Conservation (phyloP, 352 stramenopile genomes). For the Halophytophthora batemanensis region DNA sequence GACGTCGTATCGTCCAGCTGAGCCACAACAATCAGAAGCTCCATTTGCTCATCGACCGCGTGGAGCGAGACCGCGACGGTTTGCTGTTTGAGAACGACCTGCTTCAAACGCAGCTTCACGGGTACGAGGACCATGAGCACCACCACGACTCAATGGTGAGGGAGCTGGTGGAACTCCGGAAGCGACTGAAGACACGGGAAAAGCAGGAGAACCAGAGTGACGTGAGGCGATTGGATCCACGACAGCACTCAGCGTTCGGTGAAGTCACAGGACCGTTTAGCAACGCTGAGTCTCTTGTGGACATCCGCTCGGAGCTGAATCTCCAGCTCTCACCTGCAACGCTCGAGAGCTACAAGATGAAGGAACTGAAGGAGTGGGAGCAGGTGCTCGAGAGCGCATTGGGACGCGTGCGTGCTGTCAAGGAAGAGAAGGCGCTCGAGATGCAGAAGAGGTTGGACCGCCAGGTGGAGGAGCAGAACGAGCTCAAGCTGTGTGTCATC, state of each 20-base stretch:
- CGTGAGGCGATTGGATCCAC: neutral
- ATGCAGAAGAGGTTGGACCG: constrained; percentile 74
- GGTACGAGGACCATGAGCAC: constrained; percentile 60
- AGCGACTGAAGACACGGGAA: constrained; percentile 37
- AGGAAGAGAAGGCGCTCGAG: constrained; percentile 75
- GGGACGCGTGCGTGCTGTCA: constrained; percentile 45
- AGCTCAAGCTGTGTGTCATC: constrained; percentile 86
- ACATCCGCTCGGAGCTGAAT: constrained; percentile 24
- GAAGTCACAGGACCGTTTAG: neutral
- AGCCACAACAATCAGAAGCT: constrained; percentile 84
- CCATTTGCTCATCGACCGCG: constrained; percentile 76
- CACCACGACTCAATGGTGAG: constrained; percentile 69
- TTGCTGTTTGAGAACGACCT: constrained; percentile 82
- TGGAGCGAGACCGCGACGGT: constrained; percentile 79
- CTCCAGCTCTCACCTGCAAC: constrained; percentile 17
- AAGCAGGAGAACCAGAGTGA: constrained; percentile 21
- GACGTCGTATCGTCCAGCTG: constrained; percentile 59
- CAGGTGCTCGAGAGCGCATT: constrained; percentile 63
- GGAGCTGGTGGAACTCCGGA: constrained; percentile 48
- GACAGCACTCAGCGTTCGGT: constrained; percentile 4
- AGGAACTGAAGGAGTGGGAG: constrained; percentile 74
- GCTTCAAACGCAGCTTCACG: constrained; percentile 69
- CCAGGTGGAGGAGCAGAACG: constrained; percentile 72
- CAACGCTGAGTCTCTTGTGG: constrained; percentile 17
- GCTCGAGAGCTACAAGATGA: constrained; percentile 29